Base-by-base conservation (phyloP, 75 land plant species). In the Sequoia sempervirens region DNA sequence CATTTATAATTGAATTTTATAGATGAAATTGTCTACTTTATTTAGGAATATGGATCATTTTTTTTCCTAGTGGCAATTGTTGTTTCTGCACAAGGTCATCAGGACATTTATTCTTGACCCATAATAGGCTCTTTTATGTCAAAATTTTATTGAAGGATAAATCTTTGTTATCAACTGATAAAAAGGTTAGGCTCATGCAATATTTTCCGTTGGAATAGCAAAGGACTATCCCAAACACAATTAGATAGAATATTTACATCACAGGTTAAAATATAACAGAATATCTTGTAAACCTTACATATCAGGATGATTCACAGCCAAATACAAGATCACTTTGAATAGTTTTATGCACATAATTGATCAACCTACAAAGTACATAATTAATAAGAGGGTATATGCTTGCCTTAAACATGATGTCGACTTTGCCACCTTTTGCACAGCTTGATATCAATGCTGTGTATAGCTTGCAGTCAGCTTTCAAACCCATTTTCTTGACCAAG, bases 351-450 rank as follows among this genome's bases (percentile, higher is more conserved):
- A 81, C 56, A 41, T 81, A 26, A 32, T 36, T 81, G 11, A n/a
- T 81, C 8, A 26, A 20, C 41, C 64, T 66, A 12, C 12, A 40
- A 78, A 45, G 36, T 75, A 66, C 14, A 69, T 23, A 26, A 82
- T 66, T 81, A 36, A 81, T 23, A 81, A 61, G 82, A 26, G 80
- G 40, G 26, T 74, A 26, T 74, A 66, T 38, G 37, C 92, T 80
- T 89, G 92, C 99, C 90, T 97, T 91, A 86, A 97, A 97, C 91
- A 94, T 92, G 45, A 91, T 85, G 87, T 96, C 99, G 80, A 95
- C 94, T 89, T 95, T 93, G 64, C 94, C 96, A 89, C 95, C 89
- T 90, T 97, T 97, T 58, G 92, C 93, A 87, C 95, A 97, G 23
- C 98, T 88, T 54, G 99, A 93, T 88, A 97, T 94, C 61, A 97